A percentile compares a stretch with the other conserved stretches of the same genome.
These are phyloP conservation scores for Leptographium flavum DNA, from an alignment of 2,329 filamentous ascomycete genomes.

Conservation along the genomic window DNA sequence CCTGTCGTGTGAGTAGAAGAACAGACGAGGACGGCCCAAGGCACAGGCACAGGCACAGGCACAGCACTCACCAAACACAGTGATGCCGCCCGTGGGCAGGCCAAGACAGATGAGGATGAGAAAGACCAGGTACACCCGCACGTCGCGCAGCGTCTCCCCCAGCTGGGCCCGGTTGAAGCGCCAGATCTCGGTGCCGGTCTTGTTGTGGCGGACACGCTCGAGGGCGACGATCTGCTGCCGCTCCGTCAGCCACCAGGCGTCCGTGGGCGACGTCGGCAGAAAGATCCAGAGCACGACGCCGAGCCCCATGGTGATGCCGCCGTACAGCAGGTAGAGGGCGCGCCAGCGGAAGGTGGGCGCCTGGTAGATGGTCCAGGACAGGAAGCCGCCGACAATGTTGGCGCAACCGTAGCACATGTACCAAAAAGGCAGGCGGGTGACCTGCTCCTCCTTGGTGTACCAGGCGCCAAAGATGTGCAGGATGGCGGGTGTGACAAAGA, in stretches of 20 bases:
- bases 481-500: constrained; percentile 30
- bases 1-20: constrained; percentile 32
- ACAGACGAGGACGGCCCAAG: too few relatives aligned
- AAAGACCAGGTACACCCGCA: constrained; percentile 35
- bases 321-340: constrained; percentile 9
- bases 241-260: constrained; percentile 34
- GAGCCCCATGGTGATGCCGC: constrained; percentile 41
- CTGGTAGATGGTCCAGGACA: constrained; percentile 2
- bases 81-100: background rate
- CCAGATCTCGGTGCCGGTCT: constrained; percentile 44
- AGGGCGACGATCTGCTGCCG: constrained; percentile 39
- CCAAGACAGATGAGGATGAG: constrained; percentile 30
- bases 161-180: constrained; percentile 38
- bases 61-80: background rate
- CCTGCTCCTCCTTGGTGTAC: constrained; percentile 47
- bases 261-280: constrained; percentile 42
- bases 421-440: constrained; percentile 44
- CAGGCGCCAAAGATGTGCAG: constrained; percentile 53
- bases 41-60: too few relatives aligned
- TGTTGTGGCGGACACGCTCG: constrained; percentile 37
- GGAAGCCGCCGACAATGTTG: constrained; percentile 38
- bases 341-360: background rate
- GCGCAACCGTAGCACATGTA: constrained; percentile 44
- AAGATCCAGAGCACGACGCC: constrained; percentile 42
- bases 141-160: constrained; percentile 37